phyloP scores from a whole-genome alignment of 2,329 filamentous ascomycete species.

The Beauveria scarabaeidicola region DNA sequence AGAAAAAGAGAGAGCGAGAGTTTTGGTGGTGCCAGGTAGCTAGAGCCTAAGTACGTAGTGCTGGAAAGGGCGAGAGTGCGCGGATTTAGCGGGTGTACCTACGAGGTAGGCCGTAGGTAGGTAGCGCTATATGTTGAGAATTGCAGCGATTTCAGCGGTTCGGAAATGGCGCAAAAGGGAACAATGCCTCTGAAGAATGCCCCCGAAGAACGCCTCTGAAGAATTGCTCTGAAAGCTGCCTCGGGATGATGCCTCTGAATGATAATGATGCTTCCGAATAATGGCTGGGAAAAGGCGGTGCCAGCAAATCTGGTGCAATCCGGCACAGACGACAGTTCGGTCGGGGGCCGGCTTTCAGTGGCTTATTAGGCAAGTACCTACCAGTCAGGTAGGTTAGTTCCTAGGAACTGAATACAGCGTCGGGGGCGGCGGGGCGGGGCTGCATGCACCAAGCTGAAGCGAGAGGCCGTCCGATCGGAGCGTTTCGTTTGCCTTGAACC shows the following conservation, averaged over 20 bases:
- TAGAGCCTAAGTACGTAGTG: no score
- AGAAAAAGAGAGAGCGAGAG: neutral
- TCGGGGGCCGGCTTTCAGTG: neutral
- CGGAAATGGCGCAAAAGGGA: neutral
- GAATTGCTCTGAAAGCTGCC: no score
- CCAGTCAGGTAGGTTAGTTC: no score
- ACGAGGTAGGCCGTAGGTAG: no score
- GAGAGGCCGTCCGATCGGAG: conserved; percentile 2
- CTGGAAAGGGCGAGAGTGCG: neutral
- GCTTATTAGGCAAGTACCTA: neutral
- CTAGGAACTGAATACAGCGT: no score
- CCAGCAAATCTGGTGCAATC: no score
- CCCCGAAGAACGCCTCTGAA: no score
- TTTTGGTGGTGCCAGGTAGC: neutral
- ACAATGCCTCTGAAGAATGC: neutral
- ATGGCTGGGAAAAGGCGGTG: no score
- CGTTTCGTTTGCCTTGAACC: neutral
- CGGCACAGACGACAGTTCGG: no score
- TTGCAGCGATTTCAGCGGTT: neutral
- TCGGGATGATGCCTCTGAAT: no score
- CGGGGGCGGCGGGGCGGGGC: neutral
- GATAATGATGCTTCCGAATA: no score
- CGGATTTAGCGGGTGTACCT: neutral
- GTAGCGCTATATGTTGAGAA: no score
- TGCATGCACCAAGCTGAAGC: neutral